These are phyloP conservation scores for Lachnellula hyalina DNA, from an alignment of 2,329 filamentous ascomycete species.

Conservation along the genomic window DNA sequence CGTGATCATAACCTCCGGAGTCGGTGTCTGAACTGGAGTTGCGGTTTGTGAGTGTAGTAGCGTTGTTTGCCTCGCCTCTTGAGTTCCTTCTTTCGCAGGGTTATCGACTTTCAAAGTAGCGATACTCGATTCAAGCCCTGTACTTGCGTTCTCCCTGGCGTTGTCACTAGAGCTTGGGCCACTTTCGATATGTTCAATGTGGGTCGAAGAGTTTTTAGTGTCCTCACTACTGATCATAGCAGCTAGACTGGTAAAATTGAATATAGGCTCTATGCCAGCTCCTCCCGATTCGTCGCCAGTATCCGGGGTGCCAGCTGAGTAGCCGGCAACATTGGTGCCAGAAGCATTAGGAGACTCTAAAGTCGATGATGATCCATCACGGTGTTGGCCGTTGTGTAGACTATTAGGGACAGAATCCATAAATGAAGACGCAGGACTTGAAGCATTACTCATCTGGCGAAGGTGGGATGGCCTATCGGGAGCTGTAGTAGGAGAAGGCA, in stretches of 20 bases:
- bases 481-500: conserved; percentile 41
- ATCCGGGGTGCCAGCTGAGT: conserved; percentile 38
- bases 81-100: background rate
- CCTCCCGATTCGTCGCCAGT: conserved; percentile 45
- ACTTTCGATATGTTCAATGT: conserved; percentile 24
- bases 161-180: conserved; percentile 14
- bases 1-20: conserved; percentile 26
- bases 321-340: conserved; percentile 43
- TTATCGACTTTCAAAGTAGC: conserved; percentile 23
- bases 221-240: conserved; percentile 70
- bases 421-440: conserved; percentile 73
- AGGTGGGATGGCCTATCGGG: conserved; percentile 64
- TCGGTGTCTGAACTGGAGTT: conserved; percentile 3
- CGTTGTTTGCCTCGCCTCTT: conserved; percentile 6
- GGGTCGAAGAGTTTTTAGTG: conserved; percentile 19
- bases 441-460: conserved; percentile 80
- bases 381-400: conserved; percentile 27
- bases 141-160: background rate
- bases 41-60: conserved; percentile 12
- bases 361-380: conserved; percentile 37
- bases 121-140: conserved; percentile 24
- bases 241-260: conserved; percentile 84
- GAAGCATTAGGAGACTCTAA: conserved; percentile 50
- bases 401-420: conserved; percentile 58
- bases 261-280: conserved; percentile 66